Base-by-base conservation (phyloP, 31 red algal species). In the Bonnemaisonia californica region DNA sequence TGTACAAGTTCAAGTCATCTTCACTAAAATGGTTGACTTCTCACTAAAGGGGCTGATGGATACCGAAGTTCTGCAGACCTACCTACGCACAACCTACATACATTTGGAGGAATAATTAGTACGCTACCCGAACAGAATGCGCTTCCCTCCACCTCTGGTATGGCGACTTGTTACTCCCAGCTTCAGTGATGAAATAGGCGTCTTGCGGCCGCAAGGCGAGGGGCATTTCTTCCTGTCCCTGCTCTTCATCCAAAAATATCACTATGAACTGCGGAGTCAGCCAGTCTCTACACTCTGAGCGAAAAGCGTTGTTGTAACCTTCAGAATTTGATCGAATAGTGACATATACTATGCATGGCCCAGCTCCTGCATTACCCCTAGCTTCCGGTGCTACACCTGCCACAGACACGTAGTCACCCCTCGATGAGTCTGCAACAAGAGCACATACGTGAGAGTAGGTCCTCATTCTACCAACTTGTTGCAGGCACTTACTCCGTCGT, bases 311-410 rank as follows among this genome's bases (percentile, higher is more conserved):
- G 68, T 79, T 79, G 57, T 80, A 89, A 4, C 75, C 68, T 24
- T 80, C 75, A 72, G 87, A 90, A 32, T 90, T 81, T 3, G 77
- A 74, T 29, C 87, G 68, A 47, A 90, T 90, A 2, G 87, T 90
- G 2, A 82, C 87, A 48, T 90, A 90, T 7, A 83, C 21, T 54
- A 82, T 41, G 63, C 87, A 90, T 26, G 87, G 87, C 42, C 87
- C 87, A 34, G 3, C 21, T 41, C 87, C 87, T 28, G 28, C 42
- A 9, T 55, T 12, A 1, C 78, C 87, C 24, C 39, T 9, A 12
- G 87, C 87, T 47, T 90, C 87, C 31, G 87, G 87, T n/a, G 87
- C 87, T 23, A 89, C 28, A 28, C 65, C 65, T 60, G 85, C 85
- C 3, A 89, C 56, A 24, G 87, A 63, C 54, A 90, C 63, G 58